These are phyloP conservation scores for Kodamaea sp. DNA, from an alignment of 1,139 yeast species.

Conservation along the genomic window DNA sequence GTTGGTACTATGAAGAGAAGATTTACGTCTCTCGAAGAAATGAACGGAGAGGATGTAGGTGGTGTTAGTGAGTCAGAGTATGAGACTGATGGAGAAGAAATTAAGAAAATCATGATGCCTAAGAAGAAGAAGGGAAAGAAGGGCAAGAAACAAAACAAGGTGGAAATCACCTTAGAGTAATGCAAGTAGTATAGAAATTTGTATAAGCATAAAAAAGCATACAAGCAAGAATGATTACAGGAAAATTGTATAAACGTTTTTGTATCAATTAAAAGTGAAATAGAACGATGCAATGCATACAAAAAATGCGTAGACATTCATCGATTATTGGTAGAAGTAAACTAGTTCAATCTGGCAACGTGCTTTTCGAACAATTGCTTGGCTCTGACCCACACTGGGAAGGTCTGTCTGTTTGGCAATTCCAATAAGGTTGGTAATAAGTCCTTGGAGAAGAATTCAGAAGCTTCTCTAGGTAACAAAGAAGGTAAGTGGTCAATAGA, in stretches of 20 bases:
- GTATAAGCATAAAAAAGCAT: background rate
- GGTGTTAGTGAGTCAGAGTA: constrained; percentile 63
- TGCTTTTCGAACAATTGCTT: constrained; percentile 80
- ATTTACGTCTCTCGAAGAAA: constrained; percentile 38
- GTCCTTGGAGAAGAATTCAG: constrained; percentile 85
- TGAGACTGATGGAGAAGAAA: constrained; percentile 60
- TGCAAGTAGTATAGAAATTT: constrained; percentile 4
- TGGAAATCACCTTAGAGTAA: constrained; percentile 58
- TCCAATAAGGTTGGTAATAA: constrained; percentile 84
- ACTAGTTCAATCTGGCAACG: constrained; percentile 56
- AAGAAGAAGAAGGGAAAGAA: constrained; percentile 43
- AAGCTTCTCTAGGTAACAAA: constrained; percentile 92
- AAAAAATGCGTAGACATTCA: no score
- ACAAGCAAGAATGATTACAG: background rate
- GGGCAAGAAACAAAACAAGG: constrained; percentile 34
- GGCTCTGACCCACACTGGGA: constrained; percentile 93
- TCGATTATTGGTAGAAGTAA: no score
- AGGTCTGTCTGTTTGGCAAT: constrained; percentile 74
- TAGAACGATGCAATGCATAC: no score
- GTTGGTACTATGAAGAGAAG: constrained; percentile 71
- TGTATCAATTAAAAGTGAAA: no score
- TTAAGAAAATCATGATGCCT: constrained; percentile 46
- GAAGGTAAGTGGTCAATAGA: constrained; percentile 98
- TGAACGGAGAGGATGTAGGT: constrained; percentile 21
- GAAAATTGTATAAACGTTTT: no score